Base-by-base conservation (phyloP, 805 yeast genomes). In the Candida ipomoeae region DNA sequence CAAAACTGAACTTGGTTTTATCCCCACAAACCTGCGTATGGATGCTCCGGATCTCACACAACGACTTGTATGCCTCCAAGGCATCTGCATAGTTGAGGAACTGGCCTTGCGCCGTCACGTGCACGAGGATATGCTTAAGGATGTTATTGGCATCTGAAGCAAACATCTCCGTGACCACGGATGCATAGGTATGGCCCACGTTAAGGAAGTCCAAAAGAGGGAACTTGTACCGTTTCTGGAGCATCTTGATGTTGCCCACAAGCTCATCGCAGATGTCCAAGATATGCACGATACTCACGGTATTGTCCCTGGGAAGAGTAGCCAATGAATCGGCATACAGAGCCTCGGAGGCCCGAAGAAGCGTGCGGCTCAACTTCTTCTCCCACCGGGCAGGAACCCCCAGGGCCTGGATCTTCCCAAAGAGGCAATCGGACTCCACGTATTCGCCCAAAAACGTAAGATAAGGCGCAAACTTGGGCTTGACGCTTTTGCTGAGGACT, bases 171-270 rank as follows among this genome's bases (percentile, higher is more conserved):
- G 81, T 74, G n/a, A 80, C 65, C 5, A 79, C 69, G 0, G 70
- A 68, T 0, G 80, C 83, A 29, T 76, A 71, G 0, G 78, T 77
- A 32, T 68, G 64, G 1, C 87, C 66, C 34, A 87, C 77, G 41
- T 75, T 65, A 3, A 87, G 63, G 50, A 71, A 71, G 18, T 82
- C 89, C 40, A 87, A 65, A n/a, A 87, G 65, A 0, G 89, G 85
- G 39, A 67, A 69, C 35, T 78, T 79, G 59, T 83, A 87, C 53
- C 81, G 66, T 52, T 80, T 84, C 55, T 84, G 87, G 26, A 85
- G 62, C 17, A 60, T 58, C 49, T 77, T 70, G 15, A 84, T 78
- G 32, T 75, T 74, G 2, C 66, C 65, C 7, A 82, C 72, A 18
- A 87, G 74, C 36, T 63, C 60, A 43, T 82, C 83, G 0, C 84